Conservation (phyloP, 106 monocot species). For the Dendrobium officinale region DNA sequence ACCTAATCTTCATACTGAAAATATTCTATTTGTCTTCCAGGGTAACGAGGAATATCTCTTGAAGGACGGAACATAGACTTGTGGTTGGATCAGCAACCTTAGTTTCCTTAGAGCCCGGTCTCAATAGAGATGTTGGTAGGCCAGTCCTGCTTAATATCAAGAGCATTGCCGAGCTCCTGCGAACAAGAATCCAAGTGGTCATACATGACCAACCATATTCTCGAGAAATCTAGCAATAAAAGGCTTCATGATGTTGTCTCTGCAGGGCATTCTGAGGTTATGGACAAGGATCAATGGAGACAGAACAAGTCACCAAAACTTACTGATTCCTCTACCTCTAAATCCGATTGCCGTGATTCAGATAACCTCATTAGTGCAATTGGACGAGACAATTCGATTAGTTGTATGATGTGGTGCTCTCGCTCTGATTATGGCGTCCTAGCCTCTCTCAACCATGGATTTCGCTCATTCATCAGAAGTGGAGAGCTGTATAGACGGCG, state of each 20-base stretch:
- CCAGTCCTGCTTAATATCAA: constrained; percentile 59
- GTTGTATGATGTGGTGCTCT: constrained; percentile 49
- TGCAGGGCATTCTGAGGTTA: background rate
- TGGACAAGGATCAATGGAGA: background rate
- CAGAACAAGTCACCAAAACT: background rate
- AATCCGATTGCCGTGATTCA: constrained; percentile 11
- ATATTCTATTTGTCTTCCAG: background rate
- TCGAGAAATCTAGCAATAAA: constrained; percentile 42
- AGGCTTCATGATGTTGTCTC: constrained; percentile 12
- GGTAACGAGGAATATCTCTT: background rate
- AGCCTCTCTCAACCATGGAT: constrained; percentile 41
- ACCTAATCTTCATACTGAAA: background rate
- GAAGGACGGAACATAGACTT: background rate
- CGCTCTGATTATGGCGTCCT: constrained; percentile 50
- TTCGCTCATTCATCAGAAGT: constrained; percentile 39
- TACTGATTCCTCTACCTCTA: background rate
- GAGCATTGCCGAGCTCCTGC: constrained; percentile 52
- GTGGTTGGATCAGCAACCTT: background rate
- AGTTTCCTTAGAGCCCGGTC: background rate
- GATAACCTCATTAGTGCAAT: constrained; percentile 34
- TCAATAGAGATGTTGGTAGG: constrained; percentile 52
- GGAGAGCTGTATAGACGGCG: constrained; percentile 68
- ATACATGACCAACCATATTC: constrained; percentile 50
- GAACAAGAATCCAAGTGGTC: constrained; percentile 62
- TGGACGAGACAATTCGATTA: constrained; percentile 48